Evolutionary conservation across 1,284 basidiomycete species (phyloP), one percentile per base, ranked within the genome.

Genomic region (Ustilago curta): DNA sequence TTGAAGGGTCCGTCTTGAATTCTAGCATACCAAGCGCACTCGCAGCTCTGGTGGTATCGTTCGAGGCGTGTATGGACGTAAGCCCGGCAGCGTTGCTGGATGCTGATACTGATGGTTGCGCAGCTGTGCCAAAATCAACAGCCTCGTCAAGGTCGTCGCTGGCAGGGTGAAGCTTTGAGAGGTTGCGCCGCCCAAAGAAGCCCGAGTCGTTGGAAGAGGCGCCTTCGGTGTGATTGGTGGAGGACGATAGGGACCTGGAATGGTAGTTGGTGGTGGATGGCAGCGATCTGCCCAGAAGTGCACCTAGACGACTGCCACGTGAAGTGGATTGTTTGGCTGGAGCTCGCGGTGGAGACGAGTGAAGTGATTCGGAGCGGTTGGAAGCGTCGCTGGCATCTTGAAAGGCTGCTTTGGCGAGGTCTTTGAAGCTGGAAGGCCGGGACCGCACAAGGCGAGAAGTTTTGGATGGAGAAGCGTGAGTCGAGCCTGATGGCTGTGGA

Each of bases 261-360:
- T 64, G 61, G 4, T 16, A 11, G 3, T 16, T 18, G 14, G 49
- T 45, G 45, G 53, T 63, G 54, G 12, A 45, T 2, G 47, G 53
- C 29, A 55, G 8, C 8, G 50, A 32, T 31, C 62, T 54, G 21
- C 66, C 66, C 21, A 69, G 19, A 4, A 75, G 43, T 18, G 63
- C 65, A 23, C 71, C 71, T 12, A 74, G 50, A 42, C 71, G 57
- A 56, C 66, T 74, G 12, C 65, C 61, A 16, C 71, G 65, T 1
- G 55, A 63, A 1, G 60, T 40, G 2, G 70, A 12, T 12, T 32
- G 56, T 21, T 57, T 65, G 21, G 35, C 40, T 11, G 16, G 35
- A 14, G 59, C 11, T 11, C 55, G 50, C 3, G 62, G 42, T 7
- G 63, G 59, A 12, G 64, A 59, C 25, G 70, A 43, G 23, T 47